Evolutionary conservation across 2,329 filamentous ascomycete genomes (phyloP).

Genomic region (Teratosphaeria zuluensis): DNA sequence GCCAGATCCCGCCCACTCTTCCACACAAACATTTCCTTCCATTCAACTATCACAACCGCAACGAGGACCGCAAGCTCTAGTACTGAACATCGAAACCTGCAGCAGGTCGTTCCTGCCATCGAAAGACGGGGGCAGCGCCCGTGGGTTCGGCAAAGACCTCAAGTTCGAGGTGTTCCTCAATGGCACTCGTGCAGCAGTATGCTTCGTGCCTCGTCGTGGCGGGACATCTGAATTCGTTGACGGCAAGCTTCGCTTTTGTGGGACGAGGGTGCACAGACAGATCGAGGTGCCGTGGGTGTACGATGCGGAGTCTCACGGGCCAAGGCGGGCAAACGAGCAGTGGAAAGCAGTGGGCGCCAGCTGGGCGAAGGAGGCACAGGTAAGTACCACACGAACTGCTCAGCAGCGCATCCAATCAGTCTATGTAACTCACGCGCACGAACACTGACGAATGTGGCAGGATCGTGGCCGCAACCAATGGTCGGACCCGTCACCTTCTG

Average conservation of each 20-base stretch:
- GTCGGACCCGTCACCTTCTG: constrained; percentile 27
- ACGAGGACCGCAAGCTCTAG: constrained; percentile 11
- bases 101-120: constrained; percentile 12
- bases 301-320: not conserved
- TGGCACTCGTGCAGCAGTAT: constrained; percentile 29
- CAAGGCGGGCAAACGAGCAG: not conserved
- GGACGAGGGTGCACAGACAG: constrained; percentile 29
- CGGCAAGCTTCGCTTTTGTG: constrained; percentile 25
- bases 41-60: not conserved
- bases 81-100: constrained; percentile 18
- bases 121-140: not conserved
- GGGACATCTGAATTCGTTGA: constrained; percentile 4
- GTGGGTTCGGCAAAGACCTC: constrained; percentile 23
- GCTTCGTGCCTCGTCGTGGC: constrained; percentile 10
- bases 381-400: not conserved
- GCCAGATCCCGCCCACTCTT: not conserved
- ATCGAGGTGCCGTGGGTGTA: constrained; percentile 38
- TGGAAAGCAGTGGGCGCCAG: not conserved
- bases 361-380: not conserved
- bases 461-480: constrained; percentile 24
- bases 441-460: constrained; percentile 26
- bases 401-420: not conserved
- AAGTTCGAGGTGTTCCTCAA: constrained; percentile 42
- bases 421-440: not conserved
- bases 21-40: not conserved